Percentiles rank a stretch among this genome's conserved stretches.
phyloP scores from a whole-genome alignment of 2,329 filamentous ascomycete genomes.

The Pseudopithomyces chartarum region DNA sequence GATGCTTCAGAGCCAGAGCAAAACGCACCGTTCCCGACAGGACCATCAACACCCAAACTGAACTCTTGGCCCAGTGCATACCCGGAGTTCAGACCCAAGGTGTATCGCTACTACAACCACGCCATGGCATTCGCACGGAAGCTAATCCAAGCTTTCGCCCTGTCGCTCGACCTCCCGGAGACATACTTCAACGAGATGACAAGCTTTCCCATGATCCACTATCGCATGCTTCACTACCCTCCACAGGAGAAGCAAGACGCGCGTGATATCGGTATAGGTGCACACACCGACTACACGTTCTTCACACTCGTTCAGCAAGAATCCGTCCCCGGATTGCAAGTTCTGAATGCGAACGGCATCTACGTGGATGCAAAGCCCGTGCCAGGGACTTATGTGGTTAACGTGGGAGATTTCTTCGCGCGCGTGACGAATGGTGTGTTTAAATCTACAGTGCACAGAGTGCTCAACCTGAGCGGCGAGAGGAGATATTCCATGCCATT shows the following conservation, averaged over 20 bases:
- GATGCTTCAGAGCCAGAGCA: conserved; percentile 46
- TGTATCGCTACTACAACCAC: conserved; percentile 43
- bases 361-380: conserved; percentile 41
- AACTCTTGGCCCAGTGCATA: conserved; percentile 43
- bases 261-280: conserved; percentile 17
- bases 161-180: conserved; percentile 40
- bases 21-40: conserved; percentile 23
- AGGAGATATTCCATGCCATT: conserved; percentile 42
- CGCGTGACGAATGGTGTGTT: conserved; percentile 40
- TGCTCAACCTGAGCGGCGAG: conserved; percentile 36
- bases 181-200: conserved; percentile 38
- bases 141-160: conserved; percentile 39
- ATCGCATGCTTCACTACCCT: conserved; percentile 29
- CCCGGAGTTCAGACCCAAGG: conserved; percentile 36
- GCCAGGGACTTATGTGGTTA: conserved; percentile 39
- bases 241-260: conserved; percentile 8
- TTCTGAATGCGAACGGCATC: conserved; percentile 40
- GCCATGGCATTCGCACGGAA: conserved; percentile 38
- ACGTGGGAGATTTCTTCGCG: conserved; percentile 41
- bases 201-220: conserved; percentile 39
- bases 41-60: conserved; percentile 14
- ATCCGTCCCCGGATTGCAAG: conserved; percentile 27
- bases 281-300: conserved; percentile 22
- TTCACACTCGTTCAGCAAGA: conserved; percentile 18
- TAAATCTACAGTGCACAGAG: conserved; percentile 40